Evolutionary conservation across 176 grass and related monocot genomes (phyloP).

Genomic region (Dendrocalamus sinicus): DNA sequence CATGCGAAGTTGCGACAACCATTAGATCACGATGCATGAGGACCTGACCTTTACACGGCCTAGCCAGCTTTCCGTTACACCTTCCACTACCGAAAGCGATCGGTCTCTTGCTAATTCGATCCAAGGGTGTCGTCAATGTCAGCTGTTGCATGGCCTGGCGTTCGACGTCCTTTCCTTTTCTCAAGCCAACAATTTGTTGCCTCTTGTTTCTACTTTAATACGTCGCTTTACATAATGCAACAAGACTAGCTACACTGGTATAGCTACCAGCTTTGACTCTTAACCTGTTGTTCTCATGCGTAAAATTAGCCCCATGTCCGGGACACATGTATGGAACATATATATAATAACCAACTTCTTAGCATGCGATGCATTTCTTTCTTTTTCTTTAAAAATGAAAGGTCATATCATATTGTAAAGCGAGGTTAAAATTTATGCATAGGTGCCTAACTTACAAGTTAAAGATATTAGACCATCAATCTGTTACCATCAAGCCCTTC

Average conservation of each 20-base stretch:
- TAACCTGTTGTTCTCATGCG: neutral
- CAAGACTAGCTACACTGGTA: neutral
- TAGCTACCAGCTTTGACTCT: no score
- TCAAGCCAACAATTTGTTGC: neutral
- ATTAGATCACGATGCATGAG: neutral
- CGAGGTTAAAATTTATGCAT: no score
- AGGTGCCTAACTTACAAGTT: no score
- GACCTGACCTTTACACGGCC: neutral
- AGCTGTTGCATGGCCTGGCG: neutral
- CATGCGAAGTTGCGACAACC: neutral
- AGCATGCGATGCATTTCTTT: neutral
- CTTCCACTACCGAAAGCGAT: neutral
- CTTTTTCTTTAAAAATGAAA: neutral
- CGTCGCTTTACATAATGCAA: neutral
- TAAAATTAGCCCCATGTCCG: neutral
- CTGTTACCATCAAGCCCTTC: no score
- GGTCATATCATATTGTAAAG: neutral
- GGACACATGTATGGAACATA: neutral
- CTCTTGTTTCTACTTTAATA: neutral
- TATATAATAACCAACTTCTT: neutral
- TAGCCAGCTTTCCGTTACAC: slow-evolving; percentile 20
- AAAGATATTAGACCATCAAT: no score
- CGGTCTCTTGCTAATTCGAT: neutral
- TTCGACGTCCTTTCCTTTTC: neutral
- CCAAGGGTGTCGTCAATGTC: slow-evolving; percentile 1